These are phyloP conservation scores for Phallus indusiatus DNA, from an alignment of 768 basidiomycete genomes.

Conservation along the genomic window DNA sequence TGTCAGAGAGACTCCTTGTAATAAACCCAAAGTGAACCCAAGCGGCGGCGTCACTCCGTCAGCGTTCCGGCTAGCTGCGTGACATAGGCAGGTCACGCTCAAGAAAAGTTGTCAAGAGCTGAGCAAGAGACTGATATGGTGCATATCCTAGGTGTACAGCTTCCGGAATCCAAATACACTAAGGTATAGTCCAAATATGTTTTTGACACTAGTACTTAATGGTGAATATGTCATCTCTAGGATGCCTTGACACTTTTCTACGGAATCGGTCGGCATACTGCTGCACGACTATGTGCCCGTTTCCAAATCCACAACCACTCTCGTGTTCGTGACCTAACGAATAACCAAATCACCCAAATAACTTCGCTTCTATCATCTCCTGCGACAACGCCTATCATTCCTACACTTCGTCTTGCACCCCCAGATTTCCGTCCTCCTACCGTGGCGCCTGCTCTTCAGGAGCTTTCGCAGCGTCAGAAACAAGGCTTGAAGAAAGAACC, in stretches of 20 bases:
- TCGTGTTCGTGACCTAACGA: conserved; percentile 72
- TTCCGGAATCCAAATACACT: conserved; percentile 68
- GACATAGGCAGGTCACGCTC: no score
- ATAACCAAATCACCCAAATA: conserved; percentile 83
- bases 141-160: conserved; percentile 76
- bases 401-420: conserved; percentile 56
- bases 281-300: conserved; percentile 80
- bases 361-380: conserved; percentile 93
- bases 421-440: conserved; percentile 41
- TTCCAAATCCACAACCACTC: conserved; percentile 84
- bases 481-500: conserved; percentile 36
- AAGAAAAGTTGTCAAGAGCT: no score
- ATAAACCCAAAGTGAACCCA: no score
- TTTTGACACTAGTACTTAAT: background rate
- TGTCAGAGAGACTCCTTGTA: no score
- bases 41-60: no score
- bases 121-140: conserved; percentile 42
- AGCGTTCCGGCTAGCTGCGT: no score
- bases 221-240: conserved; percentile 30
- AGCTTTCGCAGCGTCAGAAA: conserved; percentile 11
- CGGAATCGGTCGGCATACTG: conserved; percentile 70
- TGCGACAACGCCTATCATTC: conserved; percentile 56
- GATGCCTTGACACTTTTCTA: conserved; percentile 87
- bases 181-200: conserved; percentile 38
- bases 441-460: conserved; percentile 25